Evolutionary conservation across 1,139 yeast species (phyloP), one percentile per base, ranked within the genome.

Genomic region (Scheffersomyces quercinus): DNA sequence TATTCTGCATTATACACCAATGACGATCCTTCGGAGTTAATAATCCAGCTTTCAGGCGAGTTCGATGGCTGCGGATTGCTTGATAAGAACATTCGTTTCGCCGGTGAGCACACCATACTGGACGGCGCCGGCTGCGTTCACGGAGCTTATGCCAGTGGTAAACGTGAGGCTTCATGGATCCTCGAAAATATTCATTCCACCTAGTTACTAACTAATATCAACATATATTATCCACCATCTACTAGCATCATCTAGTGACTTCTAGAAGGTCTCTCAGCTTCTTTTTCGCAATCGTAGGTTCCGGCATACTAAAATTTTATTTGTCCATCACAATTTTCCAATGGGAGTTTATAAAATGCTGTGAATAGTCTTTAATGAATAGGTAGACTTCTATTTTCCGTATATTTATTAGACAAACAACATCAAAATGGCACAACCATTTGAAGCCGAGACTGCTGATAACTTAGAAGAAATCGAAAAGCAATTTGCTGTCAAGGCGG

Each of bases 401-500:
- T 5, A 20, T 20, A 5, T 20, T 20, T 20, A 20, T 20, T 20
- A 6, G 8, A 20, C 26, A 5, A 1, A 20, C 3, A 32, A 32
- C 38, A 29, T 34, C 41, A 41, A 24, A 35, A 49, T 48, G 52
- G 39, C 48, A 34, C 40, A 67, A 29, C 55, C 54, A 54, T 73
- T 76, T 53, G 70, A 74, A 52, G 82, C 84, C 12, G 83, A 80
- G 53, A 69, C 66, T 45, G 83, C 85, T 14, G 84, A 80, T 42
- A 80, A 80, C 68, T 67, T 77, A 50, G 84, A 79, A 60, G 85
- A 77, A 52, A 88, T 93, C 59, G 98, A 91, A 68, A 88, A 82
- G 78, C 97, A 91, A 71, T 93, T 93, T 61, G 98, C 99, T 40
- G 99, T 95, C 51, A 90, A 88, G 70, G 99, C 98, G 7, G 99